Base-by-base conservation (phyloP, 768 basidiomycete genomes). In the Boletus eberwhitei region DNA sequence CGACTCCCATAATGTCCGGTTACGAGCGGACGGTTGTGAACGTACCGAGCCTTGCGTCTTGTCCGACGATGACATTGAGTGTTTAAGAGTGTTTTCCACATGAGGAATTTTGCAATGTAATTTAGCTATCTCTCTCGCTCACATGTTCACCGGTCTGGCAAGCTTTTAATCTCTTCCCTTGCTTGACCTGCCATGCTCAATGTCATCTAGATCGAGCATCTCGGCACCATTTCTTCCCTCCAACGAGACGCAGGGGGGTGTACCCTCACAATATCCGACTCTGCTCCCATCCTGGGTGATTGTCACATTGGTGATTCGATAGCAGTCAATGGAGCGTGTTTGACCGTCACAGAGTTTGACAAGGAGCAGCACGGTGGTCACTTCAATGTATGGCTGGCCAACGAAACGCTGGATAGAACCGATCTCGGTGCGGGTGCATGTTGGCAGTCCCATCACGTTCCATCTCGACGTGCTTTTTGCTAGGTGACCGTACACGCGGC, bases 221-320 rank as follows among this genome's bases (percentile, higher is more conserved):
- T 93, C 13, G 93, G 93, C 41, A 83, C 78, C 0, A 84, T 99
- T 36, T 74, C 80, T 14, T 74, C 76, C 54, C 83, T 93, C 60
- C 73, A 75, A 22, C 77, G 76, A 35, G 88, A 93, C 62, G 71
- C 71, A 16, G 84, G 84, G 14, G 94, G 96, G 8, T 97, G 92
- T 73, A 87, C 87, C 3, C 77, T 98, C 45, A 87, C 83, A 11
- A 86, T 99, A 69, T 74, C 80, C 17, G 73, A 91, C 55, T 79
- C 88, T 4, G 81, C 76, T 0, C 76, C 82, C 5, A 87, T 99
- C 64, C 77, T 99, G 3, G 83, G 68, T 5, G 97, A 99, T 69
- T 98, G 94, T 74, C 83, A 87, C 59, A 77, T 94, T 49, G 97
- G 97, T 3, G 97, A 98, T 76, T 95, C 93, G 24, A 98, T 96